These are phyloP conservation scores for apple (Malus domestica) DNA, from an alignment of 306 rosid genomes.

Conservation along the genomic window DNA sequence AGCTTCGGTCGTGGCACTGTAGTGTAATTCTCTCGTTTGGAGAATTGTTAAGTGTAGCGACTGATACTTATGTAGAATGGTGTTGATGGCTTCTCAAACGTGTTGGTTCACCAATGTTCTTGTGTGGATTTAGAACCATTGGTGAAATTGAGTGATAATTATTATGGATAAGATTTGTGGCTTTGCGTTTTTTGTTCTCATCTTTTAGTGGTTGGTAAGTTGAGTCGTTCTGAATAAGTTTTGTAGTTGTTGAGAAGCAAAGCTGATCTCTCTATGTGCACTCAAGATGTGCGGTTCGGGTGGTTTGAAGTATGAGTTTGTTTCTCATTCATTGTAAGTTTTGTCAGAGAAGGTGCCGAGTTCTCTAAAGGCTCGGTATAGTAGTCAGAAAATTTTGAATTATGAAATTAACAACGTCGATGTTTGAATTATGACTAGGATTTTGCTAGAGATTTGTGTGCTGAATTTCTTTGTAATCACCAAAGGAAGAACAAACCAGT, in stretches of 20 bases:
- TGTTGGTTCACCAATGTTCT: slow-evolving; percentile 12
- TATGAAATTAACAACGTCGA: neutral
- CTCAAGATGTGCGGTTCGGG: neutral
- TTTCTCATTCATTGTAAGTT: neutral
- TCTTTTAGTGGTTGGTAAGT: neutral
- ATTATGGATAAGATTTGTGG: neutral
- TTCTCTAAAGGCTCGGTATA: too few species aligned
- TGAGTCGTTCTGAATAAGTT: too few species aligned
- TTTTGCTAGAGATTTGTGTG: neutral
- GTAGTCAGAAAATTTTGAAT: too few species aligned
- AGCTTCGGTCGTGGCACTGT: slow-evolving; percentile 10
- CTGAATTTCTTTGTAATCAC: too few species aligned
- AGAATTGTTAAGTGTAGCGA: slow-evolving; percentile 27
- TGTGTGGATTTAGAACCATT: neutral
- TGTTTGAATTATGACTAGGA: neutral
- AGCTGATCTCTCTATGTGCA: neutral
- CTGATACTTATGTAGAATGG: neutral
- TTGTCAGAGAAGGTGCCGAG: neutral
- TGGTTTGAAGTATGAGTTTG: neutral
- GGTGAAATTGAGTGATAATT: neutral
- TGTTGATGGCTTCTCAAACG: neutral
- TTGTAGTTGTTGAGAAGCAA: neutral
- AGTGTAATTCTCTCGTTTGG: slow-evolving; percentile 43
- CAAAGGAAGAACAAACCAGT: too few species aligned
- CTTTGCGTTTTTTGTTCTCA: neutral